phyloP scores from a whole-genome alignment of 176 grass and related monocot genomes.

The Canna indica region DNA sequence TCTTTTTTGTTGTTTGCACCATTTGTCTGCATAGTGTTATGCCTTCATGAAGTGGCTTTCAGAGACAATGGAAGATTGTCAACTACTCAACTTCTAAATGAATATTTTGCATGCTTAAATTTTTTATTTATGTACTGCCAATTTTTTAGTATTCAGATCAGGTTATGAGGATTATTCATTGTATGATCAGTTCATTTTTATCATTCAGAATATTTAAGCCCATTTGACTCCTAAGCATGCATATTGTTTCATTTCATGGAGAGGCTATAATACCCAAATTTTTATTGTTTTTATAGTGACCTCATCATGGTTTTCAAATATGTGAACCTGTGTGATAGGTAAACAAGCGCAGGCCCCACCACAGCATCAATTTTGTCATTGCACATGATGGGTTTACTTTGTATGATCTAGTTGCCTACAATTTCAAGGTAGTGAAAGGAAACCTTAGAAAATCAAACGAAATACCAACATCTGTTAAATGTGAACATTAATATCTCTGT shows the following conservation, averaged over 20 bases:
- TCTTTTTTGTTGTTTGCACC: not conserved
- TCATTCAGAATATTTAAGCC: no score
- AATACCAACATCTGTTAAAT: not conserved
- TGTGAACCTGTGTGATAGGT: slow-evolving; percentile 35
- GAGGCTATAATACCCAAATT: no score
- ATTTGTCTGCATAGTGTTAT: no score
- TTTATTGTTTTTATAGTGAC: slow-evolving; percentile 12
- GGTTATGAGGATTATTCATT: not conserved
- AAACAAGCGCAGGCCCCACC: slow-evolving; percentile 69
- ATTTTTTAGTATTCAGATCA: not conserved
- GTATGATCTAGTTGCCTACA: slow-evolving; percentile 91
- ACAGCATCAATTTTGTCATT: slow-evolving; percentile 84
- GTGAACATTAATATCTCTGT: not conserved
- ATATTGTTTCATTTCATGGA: no score
- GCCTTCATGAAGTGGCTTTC: not conserved
- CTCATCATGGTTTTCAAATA: slow-evolving; percentile 4
- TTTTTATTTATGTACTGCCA: not conserved
- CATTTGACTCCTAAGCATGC: no score
- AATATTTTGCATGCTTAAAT: not conserved
- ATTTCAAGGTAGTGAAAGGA: slow-evolving; percentile 62
- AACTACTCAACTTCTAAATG: not conserved
- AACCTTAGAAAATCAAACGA: not conserved
- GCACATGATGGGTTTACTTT: slow-evolving; percentile 99
- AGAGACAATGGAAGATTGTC: not conserved
- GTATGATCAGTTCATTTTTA: not conserved